These are phyloP conservation scores for Potentilla sterilis DNA, from an alignment of 306 rosid genomes.

Conservation along the genomic window DNA sequence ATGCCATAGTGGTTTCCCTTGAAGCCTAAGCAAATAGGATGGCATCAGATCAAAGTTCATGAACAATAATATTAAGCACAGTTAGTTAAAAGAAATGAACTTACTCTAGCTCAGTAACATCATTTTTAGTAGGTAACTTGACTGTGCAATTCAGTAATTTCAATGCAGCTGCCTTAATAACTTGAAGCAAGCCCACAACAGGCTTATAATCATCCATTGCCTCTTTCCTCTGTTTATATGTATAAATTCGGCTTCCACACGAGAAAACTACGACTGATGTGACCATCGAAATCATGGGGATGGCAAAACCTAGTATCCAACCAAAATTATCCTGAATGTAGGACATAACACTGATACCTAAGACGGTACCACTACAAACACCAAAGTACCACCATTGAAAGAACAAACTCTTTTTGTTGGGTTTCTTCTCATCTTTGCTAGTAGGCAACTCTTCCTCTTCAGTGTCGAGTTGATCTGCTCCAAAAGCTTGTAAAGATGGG, in stretches of 20 bases:
- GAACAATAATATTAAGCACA: background rate
- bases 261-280: slow-evolving; percentile 53
- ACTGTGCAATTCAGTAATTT: slow-evolving; percentile 50
- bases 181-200: slow-evolving; percentile 32
- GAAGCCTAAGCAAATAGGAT: slow-evolving; percentile 51
- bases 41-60: slow-evolving; percentile 1
- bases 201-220: slow-evolving; percentile 24
- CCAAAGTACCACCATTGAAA: slow-evolving; percentile 95
- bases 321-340: slow-evolving; percentile 90
- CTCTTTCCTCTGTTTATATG: slow-evolving; percentile 40
- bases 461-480: slow-evolving; percentile 77
- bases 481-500: slow-evolving; percentile 91
- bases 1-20: slow-evolving; percentile 67
- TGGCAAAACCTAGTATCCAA: slow-evolving; percentile 85
- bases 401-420: slow-evolving; percentile 51
- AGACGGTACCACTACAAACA: slow-evolving; percentile 71
- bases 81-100: slow-evolving; percentile 19
- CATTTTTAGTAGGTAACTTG: slow-evolving; percentile 40
- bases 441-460: slow-evolving; percentile 69
- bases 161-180: slow-evolving; percentile 49
- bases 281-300: slow-evolving; percentile 72
- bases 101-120: slow-evolving; percentile 75
- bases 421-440: slow-evolving; percentile 45
- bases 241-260: slow-evolving; percentile 63
- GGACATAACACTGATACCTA: slow-evolving; percentile 87